Percentiles rank a stretch among this genome's conserved stretches.
phyloP scores from a whole-genome alignment of 1,139 yeast species.

The Suhomyces bokatorum region DNA sequence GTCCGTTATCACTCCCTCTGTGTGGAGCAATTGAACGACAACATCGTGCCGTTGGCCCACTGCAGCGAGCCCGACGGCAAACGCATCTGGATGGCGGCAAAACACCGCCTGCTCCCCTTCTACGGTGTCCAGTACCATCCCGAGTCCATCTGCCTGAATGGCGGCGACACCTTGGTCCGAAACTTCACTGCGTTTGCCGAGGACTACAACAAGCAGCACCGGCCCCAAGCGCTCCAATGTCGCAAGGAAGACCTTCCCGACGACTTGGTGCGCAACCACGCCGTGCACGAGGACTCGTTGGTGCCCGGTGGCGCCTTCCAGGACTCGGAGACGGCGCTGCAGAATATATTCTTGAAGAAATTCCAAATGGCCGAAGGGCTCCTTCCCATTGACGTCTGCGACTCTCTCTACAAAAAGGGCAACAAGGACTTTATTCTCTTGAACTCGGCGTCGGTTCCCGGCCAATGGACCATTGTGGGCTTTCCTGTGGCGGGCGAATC shows the following conservation, averaged over 20 bases:
- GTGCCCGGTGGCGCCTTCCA: constrained; percentile 13
- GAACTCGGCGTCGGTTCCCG: constrained; percentile 78
- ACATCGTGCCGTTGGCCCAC: constrained; percentile 57
- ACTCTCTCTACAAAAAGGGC: constrained; percentile 27
- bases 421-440: constrained; percentile 50
- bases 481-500: constrained; percentile 56
- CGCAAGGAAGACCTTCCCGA: constrained; percentile 7
- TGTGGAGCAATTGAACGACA: constrained; percentile 38
- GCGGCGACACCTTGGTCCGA: constrained; percentile 57
- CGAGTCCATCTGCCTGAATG: constrained; percentile 81
- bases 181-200: constrained; percentile 65
- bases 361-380: constrained; percentile 18
- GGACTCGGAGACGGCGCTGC: not conserved
- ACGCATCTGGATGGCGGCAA: constrained; percentile 76
- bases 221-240: constrained; percentile 13
- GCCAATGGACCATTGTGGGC: constrained; percentile 86
- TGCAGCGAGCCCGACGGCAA: constrained; percentile 37
- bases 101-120: constrained; percentile 62
- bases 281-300: constrained; percentile 21
- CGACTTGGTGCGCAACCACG: constrained; percentile 16
- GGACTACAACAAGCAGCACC: constrained; percentile 29
- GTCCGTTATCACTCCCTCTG: constrained; percentile 89
- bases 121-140: constrained; percentile 98
- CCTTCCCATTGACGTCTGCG: constrained; percentile 52
- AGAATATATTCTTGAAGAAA: constrained; percentile 18